Percentiles rank a stretch among this genome's conserved stretches.
Evolutionary conservation across 2,329 filamentous ascomycete genomes (phyloP).

Genomic region (Fusarium dlaminii): DNA sequence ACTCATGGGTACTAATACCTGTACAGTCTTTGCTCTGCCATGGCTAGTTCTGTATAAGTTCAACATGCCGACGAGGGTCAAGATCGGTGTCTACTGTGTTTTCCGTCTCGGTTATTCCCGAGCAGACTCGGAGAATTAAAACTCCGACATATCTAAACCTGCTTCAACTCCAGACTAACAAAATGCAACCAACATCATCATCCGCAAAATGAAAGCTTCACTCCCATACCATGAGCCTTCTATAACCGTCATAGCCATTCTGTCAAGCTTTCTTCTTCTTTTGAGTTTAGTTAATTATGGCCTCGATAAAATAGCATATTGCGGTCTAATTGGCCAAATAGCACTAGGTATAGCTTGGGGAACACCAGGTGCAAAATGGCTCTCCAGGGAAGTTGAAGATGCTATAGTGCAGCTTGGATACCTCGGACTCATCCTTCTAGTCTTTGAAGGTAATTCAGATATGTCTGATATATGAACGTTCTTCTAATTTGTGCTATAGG

Average conservation of each 20-base stretch:
- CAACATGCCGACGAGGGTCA: constrained; percentile 18
- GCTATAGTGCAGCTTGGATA: constrained; percentile 74
- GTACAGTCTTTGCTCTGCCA: constrained; percentile 7
- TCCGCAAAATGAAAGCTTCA: constrained; percentile 34
- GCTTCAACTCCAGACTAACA: neutral
- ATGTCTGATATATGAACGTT: accelerated
- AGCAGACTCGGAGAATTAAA: neutral
- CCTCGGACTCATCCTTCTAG: constrained; percentile 75
- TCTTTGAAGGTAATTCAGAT: constrained; percentile 67
- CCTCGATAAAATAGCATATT: constrained; percentile 70
- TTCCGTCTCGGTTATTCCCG: constrained; percentile 23
- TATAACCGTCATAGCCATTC: constrained; percentile 67
- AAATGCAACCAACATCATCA: neutral
- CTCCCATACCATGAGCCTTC: constrained; percentile 70
- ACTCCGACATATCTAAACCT: neutral
- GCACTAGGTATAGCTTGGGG: constrained; percentile 77
- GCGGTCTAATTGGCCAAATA: constrained; percentile 77
- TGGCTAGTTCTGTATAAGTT: constrained; percentile 24
- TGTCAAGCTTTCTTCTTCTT: constrained; percentile 69
- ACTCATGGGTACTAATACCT: neutral
- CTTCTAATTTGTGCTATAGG: constrained; percentile 48
- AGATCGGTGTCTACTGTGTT: constrained; percentile 26
- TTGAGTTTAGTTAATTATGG: constrained; percentile 67
- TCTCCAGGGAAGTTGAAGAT: constrained; percentile 61
- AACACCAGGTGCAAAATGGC: constrained; percentile 69